phyloP scores from a whole-genome alignment of 2,329 filamentous ascomycete genomes.

The Lachnellula arida region DNA sequence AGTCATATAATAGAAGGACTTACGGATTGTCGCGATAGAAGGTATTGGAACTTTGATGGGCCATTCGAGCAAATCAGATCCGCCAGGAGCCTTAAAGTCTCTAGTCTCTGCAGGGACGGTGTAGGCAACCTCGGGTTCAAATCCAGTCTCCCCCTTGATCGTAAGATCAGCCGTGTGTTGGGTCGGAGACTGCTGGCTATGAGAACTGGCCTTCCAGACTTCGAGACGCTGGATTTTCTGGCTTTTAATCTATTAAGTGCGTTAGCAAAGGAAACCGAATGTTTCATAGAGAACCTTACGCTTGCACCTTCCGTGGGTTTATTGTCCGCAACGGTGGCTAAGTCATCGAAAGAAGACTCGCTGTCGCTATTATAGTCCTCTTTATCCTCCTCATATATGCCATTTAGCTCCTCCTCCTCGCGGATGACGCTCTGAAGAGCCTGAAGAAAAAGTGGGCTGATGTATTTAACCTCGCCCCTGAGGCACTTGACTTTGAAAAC shows the following conservation, averaged over 20 bases:
- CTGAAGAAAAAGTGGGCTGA: slow-evolving; percentile 4
- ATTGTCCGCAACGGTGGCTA: neutral
- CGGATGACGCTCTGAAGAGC: slow-evolving; percentile 13
- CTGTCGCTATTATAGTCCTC: slow-evolving; percentile 8
- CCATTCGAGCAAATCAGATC: slow-evolving; percentile 19
- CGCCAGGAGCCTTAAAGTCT: slow-evolving; percentile 12
- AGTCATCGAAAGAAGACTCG: slow-evolving; percentile 7
- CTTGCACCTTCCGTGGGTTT: neutral
- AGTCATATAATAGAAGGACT: neutral
- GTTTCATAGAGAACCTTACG: neutral
- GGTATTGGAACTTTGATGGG: neutral
- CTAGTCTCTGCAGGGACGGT: slow-evolving; percentile 24
- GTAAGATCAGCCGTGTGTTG: slow-evolving; percentile 16
- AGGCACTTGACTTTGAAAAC: slow-evolving; percentile 10
- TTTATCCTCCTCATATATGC: slow-evolving; percentile 1
- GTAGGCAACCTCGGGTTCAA: slow-evolving; percentile 8
- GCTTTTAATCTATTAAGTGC: slow-evolving; percentile 13
- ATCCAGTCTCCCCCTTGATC: neutral
- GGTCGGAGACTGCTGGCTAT: neutral
- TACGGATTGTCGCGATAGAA: neutral
- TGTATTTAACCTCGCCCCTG: neutral
- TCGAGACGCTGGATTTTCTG: slow-evolving; percentile 17
- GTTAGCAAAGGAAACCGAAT: neutral
- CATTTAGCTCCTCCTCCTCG: slow-evolving; percentile 12
- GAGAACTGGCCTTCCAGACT: slow-evolving; percentile 7